Conservation (phyloP, 495 filamentous ascomycete genomes). For the Hypoxylon perforatum region DNA sequence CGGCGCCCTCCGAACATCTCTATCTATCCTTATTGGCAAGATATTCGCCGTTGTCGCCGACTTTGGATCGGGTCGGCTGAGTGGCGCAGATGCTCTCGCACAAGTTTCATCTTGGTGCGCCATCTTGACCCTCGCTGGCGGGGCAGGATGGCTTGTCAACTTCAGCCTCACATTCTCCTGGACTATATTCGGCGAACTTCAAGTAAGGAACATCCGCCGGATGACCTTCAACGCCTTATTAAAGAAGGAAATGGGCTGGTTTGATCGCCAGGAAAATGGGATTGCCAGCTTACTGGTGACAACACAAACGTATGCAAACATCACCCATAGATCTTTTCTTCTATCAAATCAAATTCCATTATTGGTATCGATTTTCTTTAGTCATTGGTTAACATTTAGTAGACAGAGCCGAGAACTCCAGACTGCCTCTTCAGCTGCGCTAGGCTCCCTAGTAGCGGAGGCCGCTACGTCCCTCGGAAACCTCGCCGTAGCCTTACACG, state of each 20-base stretch:
- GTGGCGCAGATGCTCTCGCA: conserved; percentile 59
- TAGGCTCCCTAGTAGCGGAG: conserved; percentile 75
- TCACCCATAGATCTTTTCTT: background rate
- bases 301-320: conserved; percentile 73
- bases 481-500: conserved; percentile 76
- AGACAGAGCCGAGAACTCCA: conserved; percentile 89
- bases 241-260: conserved; percentile 83
- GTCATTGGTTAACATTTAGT: conserved; percentile 30
- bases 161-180: conserved; percentile 73
- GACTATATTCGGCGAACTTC: conserved; percentile 82
- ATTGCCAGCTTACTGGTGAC: conserved; percentile 75
- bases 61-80: conserved; percentile 69
- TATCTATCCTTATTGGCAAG: conserved; percentile 78
- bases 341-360: background rate
- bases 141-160: conserved; percentile 71
- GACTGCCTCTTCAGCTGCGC: conserved; percentile 77
- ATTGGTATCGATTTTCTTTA: too few species aligned
- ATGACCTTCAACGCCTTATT: conserved; percentile 75
- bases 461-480: conserved; percentile 69
- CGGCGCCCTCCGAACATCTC: conserved; percentile 69
- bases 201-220: conserved; percentile 72
- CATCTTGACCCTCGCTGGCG: conserved; percentile 69
- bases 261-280: conserved; percentile 77
- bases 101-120: conserved; percentile 68
- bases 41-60: conserved; percentile 77